Evolutionary conservation across 2,329 filamentous ascomycete genomes (phyloP), one percentile per base, ranked within the genome.

Genomic region (Penicillium sp.): DNA sequence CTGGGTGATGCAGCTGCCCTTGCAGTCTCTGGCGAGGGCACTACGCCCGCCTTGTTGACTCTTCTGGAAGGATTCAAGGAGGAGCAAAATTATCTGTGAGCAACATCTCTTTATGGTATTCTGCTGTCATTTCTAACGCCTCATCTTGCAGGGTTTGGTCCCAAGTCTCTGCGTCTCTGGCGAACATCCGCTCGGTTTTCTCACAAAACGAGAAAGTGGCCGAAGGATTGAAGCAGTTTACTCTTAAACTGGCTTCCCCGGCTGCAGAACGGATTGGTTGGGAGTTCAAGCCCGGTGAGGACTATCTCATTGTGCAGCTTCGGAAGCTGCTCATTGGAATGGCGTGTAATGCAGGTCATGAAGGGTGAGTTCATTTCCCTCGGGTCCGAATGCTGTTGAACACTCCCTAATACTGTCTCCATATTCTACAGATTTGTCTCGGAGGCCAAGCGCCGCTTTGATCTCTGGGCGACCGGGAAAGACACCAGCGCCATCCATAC

Each of bases 1-100:
- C 85, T 97, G 57, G 92, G 90, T 58, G 95, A 96, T 67, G 91
- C 93, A 20, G 89, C 89, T 45, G 92, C 94, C 49, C 83, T 97
- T 62, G 92, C 94, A 37, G 86, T 95, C 58, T 89, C 94, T 56
- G 94, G 94, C 22, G 85, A 94, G 69, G 88, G 89, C 48, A 90
- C 85, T 4, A 96, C 92, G 0, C 81, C 91, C 24, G 89, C 89
- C 9, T 81, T 99, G 13, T 79, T 99, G 31, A 86, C 89, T 13
- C 89, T 99, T 66, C 77, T 96, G 11, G 85, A 96, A 72, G 89
- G 89, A n/a, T 92, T 97, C 74, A 82, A 85, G 58, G 79, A 83
- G 50, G 94, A 99, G 76, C 82, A 82, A 1, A 91, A 93, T 72
- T 92, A 92, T 67, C 82, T 96, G 78, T 82, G 66, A 71, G 80